These are phyloP conservation scores for Chlorociboria aeruginascens DNA, from an alignment of 495 filamentous ascomycete species.

Conservation along the genomic window DNA sequence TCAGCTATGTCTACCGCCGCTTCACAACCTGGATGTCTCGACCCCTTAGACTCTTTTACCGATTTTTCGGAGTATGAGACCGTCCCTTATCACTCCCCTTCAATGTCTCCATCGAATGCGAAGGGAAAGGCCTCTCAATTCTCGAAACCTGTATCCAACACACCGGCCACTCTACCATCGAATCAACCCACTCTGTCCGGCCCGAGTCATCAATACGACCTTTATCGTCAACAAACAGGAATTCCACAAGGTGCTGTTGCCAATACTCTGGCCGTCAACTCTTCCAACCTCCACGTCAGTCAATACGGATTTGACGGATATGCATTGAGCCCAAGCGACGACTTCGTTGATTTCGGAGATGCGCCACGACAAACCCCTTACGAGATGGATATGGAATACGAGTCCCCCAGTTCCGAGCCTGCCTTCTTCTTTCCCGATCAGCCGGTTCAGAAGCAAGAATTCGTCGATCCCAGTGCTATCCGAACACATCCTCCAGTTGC, in stretches of 20 bases:
- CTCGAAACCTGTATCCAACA: constrained; percentile 20
- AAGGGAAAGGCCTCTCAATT: constrained; percentile 23
- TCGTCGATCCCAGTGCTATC: constrained; percentile 61
- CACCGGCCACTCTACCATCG: constrained; percentile 26
- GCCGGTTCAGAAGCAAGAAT: constrained; percentile 26
- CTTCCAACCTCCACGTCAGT: constrained; percentile 40
- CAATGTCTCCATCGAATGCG: constrained; percentile 35
- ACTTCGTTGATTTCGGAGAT: constrained; percentile 48
- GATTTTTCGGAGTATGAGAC: constrained; percentile 37
- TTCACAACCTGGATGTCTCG: constrained; percentile 18
- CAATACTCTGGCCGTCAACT: constrained; percentile 54
- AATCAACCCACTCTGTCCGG: constrained; percentile 49
- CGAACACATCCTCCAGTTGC: constrained; percentile 24
- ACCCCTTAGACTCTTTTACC: constrained; percentile 29
- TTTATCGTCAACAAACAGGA: constrained; percentile 84
- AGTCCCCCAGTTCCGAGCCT: constrained; percentile 35
- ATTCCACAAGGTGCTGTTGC: constrained; percentile 68
- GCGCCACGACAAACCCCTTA: constrained; percentile 32
- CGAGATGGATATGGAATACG: constrained; percentile 56
- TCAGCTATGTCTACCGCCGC: constrained; percentile 20
- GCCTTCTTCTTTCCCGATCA: constrained; percentile 33
- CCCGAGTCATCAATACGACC: constrained; percentile 86
- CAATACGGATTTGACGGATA: constrained; percentile 41
- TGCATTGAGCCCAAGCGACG: constrained; percentile 33
- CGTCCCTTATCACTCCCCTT: constrained; percentile 32